Base-by-base conservation (phyloP, 176 grass and related monocot genomes). In the Pharus latifolius region DNA sequence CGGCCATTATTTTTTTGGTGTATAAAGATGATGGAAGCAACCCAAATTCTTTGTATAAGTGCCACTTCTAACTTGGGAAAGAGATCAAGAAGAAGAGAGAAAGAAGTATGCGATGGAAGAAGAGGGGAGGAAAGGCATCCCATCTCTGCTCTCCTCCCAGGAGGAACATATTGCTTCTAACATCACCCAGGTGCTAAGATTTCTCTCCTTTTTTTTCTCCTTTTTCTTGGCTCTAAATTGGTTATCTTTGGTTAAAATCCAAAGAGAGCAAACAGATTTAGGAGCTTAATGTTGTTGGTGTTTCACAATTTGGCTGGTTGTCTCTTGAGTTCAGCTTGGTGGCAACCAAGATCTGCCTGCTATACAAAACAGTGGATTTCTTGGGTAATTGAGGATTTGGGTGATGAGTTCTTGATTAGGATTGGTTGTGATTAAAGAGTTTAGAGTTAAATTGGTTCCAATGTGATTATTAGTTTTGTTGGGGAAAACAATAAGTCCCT, bases 91-190 rank as follows among this genome's bases (percentile, higher is more conserved):
- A 12, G 23, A 28, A 30, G 7, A 15, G 8, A 11, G 22, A 63
- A 27, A 6, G 12, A 35, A 12, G 23, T 10, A 26, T 48, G 43
- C 10, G 5, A 16, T 13, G 25, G 34, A 65, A 29, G 75, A 59
- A 17, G 53, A 63, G 23, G 72, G 72, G 10, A 28, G 57, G 31
- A 75, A 38, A 51, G 57, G 57, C 3, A 75, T 75, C 44, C 72
- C 44, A 1, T 68, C 52, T 14, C 63, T 78, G 1, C 28, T 56
- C 63, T 58, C 51, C 20, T 59, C 41, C 16, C 2, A 6, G 14
- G 41, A 48, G 41, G 75, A 78, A 63, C 66, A 15, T 51, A 68
- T 78, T 51, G 75, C 63, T 63, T 45, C 63, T 1, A 49, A 78
- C 75, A 59, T 78, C 63, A 78, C 75, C 10, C 9, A 78, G 75